Evolutionary conservation across 2,329 filamentous ascomycete genomes (phyloP).

Genomic region (Arachnomyces sp.): DNA sequence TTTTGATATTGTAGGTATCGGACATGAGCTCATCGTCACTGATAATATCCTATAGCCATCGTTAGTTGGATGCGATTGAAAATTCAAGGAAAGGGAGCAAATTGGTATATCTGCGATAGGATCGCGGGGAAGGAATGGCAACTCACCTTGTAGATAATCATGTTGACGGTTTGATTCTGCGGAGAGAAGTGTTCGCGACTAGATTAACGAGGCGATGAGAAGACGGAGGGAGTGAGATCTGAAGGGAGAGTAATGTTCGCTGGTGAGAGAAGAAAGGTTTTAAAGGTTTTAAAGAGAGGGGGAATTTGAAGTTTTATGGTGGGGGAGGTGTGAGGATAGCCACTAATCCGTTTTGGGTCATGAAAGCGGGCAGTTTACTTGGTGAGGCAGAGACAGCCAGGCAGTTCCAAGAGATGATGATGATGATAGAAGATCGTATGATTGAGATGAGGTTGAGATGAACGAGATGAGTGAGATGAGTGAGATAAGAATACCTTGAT

Average conservation of each 20-base stretch:
- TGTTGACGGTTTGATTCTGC: slow-evolving; percentile 41
- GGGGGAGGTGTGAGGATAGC: slow-evolving; percentile 7
- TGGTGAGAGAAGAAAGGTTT: slow-evolving; percentile 17
- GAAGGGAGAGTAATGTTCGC: slow-evolving; percentile 15
- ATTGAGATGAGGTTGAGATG: no score
- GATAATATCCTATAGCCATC: slow-evolving; percentile 63
- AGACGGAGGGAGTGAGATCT: slow-evolving; percentile 16
- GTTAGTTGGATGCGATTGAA: slow-evolving; percentile 6
- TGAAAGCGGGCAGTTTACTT: slow-evolving; percentile 1
- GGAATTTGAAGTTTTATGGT: slow-evolving; percentile 20
- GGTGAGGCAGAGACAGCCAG: background rate
- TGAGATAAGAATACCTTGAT: no score
- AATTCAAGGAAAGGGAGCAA: background rate
- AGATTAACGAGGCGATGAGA: slow-evolving; percentile 10
- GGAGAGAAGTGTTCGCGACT: slow-evolving; percentile 5
- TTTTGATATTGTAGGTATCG: slow-evolving; percentile 80
- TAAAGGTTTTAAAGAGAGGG: slow-evolving; percentile 22
- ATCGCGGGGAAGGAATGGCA: background rate
- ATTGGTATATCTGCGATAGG: background rate
- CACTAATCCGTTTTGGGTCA: slow-evolving; percentile 3
- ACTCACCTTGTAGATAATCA: slow-evolving; percentile 65
- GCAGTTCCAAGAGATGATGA: no score
- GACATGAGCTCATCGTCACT: slow-evolving; percentile 93
- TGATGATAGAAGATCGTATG: no score
- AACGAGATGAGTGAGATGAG: no score